Conservation (phyloP, 257 asterid species). For the Verbena officinalis region DNA sequence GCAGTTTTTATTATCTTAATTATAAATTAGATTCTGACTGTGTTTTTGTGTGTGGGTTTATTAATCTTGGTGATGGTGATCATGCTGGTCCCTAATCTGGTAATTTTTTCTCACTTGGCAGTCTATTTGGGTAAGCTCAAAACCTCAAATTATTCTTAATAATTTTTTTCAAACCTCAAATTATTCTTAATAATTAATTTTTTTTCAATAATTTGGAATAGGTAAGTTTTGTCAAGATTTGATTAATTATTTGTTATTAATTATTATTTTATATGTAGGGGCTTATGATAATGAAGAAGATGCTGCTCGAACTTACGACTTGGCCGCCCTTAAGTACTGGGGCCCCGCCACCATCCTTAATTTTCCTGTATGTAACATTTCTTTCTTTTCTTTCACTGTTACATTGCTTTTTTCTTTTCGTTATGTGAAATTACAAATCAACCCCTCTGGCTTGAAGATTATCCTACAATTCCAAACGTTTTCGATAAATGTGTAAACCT, state of each 20-base stretch:
- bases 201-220: constrained; percentile 14
- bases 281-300: constrained; percentile 88
- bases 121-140: constrained; percentile 79
- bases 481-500: too few relatives aligned
- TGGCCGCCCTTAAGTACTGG: too few relatives aligned
- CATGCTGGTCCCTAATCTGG: constrained; percentile 37
- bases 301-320: constrained; percentile 83
- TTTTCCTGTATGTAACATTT: constrained; percentile 38
- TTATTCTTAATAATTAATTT: not conserved
- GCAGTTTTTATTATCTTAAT: constrained; percentile 15
- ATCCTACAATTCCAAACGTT: too few relatives aligned
- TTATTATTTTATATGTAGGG: constrained; percentile 42
- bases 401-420: not conserved
- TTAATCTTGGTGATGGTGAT: constrained; percentile 50
- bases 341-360: constrained; percentile 62
- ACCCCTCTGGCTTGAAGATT: too few relatives aligned
- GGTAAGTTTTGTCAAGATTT: constrained; percentile 12
- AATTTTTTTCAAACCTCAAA: too few relatives aligned
- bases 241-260: constrained; percentile 1
- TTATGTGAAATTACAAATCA: too few relatives aligned
- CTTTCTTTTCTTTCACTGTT: too few relatives aligned
- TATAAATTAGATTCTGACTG: constrained; percentile 35
- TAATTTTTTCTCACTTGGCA: constrained; percentile 53
- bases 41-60: constrained; percentile 24
- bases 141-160: too few relatives aligned